phyloP scores from a whole-genome alignment of 139 green algal species.

The Chlamydomonas sp. region DNA sequence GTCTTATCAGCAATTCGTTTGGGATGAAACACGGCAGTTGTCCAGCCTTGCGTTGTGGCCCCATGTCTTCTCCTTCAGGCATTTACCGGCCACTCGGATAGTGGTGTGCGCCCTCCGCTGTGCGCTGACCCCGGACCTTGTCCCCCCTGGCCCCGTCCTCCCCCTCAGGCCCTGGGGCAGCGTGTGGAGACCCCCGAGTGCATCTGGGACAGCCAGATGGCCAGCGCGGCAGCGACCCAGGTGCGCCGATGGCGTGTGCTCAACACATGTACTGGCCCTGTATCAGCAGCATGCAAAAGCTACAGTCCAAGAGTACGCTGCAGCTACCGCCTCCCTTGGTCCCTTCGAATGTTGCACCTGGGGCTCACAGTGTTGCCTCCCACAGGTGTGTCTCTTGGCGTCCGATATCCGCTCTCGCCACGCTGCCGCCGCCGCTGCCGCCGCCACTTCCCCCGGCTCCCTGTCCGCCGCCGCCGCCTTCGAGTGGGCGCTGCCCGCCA shows the following conservation, averaged over 20 bases:
- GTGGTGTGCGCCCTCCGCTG: background rate
- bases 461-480: background rate
- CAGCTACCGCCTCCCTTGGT: too few relatives aligned
- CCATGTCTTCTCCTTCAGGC: too few relatives aligned
- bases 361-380: background rate
- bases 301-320: too few relatives aligned
- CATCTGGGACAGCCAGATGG: constrained; percentile 84
- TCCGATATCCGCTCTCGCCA: constrained; percentile 41
- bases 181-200: constrained; percentile 82
- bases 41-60: too few relatives aligned
- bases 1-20: too few relatives aligned
- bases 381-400: constrained; percentile 56
- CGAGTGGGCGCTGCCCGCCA: constrained; percentile 47
- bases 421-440: background rate
- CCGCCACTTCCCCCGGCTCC: background rate
- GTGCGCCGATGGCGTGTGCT: constrained; percentile 1
- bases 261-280: too few relatives aligned
- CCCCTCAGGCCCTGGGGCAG: constrained; percentile 12
- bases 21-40: too few relatives aligned
- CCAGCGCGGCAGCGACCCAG: constrained; percentile 58
- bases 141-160: background rate
- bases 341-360: too few relatives aligned
- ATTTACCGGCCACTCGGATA: too few relatives aligned
- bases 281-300: too few relatives aligned
- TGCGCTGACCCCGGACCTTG: background rate